Conservation (phyloP, 2,329 filamentous ascomycete genomes). For the Fusarium sp. region DNA sequence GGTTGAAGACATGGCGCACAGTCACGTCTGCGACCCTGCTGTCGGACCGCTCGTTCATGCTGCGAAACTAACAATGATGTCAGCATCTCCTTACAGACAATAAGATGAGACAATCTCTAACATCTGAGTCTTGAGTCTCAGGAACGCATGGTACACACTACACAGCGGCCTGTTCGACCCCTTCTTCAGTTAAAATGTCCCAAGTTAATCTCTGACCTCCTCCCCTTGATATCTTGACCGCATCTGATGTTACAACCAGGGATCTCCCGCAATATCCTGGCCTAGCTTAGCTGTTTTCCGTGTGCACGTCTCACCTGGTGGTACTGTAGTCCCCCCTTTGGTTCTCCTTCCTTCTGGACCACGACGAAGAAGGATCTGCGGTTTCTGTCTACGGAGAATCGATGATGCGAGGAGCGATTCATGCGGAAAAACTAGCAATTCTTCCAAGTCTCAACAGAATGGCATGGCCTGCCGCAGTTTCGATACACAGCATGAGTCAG, state of each 20-base stretch:
- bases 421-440: constrained; percentile 24
- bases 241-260: constrained; percentile 35
- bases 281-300: constrained; percentile 39
- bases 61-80: constrained; percentile 35
- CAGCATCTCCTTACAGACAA: constrained; percentile 37
- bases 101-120: constrained; percentile 35
- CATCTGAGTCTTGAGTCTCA: constrained; percentile 24
- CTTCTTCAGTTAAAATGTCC: constrained; percentile 24
- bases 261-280: constrained; percentile 37
- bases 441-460: constrained; percentile 29
- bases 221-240: constrained; percentile 43
- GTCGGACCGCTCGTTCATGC: constrained; percentile 22
- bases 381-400: constrained; percentile 37
- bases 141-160: background rate
- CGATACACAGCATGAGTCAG: constrained; percentile 24
- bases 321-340: constrained; percentile 15
- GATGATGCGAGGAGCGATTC: constrained; percentile 25
- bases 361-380: constrained; percentile 37
- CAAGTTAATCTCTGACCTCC: constrained; percentile 31
- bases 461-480: background rate
- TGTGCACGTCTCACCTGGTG: constrained; percentile 46
- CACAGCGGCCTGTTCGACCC: background rate
- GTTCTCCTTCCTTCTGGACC: constrained; percentile 25
- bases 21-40: constrained; percentile 30
- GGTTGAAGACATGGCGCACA: constrained; percentile 39